Evolutionary conservation across 768 basidiomycete species (phyloP), one percentile per base, ranked within the genome.

Genomic region (Trametes punicea): DNA sequence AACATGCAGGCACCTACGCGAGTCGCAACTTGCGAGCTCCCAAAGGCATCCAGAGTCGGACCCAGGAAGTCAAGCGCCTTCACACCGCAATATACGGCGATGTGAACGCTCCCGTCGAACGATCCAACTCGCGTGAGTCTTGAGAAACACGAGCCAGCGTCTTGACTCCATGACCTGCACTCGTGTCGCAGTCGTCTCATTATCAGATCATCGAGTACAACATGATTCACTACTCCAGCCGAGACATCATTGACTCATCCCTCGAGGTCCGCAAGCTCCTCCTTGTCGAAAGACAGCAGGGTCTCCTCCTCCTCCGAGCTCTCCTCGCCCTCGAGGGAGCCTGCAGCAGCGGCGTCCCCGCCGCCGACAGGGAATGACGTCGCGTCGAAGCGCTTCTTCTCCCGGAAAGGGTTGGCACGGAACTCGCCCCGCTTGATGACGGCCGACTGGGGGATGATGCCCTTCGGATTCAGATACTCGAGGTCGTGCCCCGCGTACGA

Each of bases 401-500:
- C 88, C 59, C 71, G 77, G 74, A 91, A 92, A 0, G 85, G 80
- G 56, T 81, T 79, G 3, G 73, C 70, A 55, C 88, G 75, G 55
- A 71, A 77, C 60, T 76, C 77, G 38, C 81, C 81, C 56, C 75
- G 83, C 65, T 77, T 82, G 64, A 90, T 76, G 38, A 92, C 78
- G 4, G 90, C 85, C 4, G 74, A 74, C 0, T 81, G 69, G 0
- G 93, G 93, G 36, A 98, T 85, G 45, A 79, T 78, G 8, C 91
- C 95, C 65, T 83, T 80, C 0, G 82, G 75, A 65, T 92, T 95
- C 57, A 91, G 74, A 63, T 89, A 93, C 27, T 81, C 73, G 42
- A 96, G 75, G 68, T 96, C 93, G 57, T 79, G 77, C 3, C 92
- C 93, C 16, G 77, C 72, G 64, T 93, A 94, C 7, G 75, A 64